Evolutionary conservation across 1,139 yeast genomes (phyloP), one percentile per base, ranked within the genome.

Genomic region (Hansenula anomala): DNA sequence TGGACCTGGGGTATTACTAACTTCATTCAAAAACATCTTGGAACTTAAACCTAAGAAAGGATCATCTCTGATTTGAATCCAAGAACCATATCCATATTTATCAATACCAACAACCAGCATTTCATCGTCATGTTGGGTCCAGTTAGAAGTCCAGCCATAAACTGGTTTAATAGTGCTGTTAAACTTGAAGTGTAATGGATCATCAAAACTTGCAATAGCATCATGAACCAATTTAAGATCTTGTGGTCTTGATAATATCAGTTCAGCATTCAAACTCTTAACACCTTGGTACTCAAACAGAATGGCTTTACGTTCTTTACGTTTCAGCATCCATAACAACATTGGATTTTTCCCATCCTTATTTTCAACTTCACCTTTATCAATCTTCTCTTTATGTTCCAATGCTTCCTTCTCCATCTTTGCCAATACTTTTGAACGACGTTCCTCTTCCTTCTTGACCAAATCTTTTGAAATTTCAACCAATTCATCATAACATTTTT

Each of bases 31-130:
- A 56, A 78, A 90, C 47, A 90, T 64, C 64, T 87, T 90, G 52
- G 88, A 88, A 46, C 89, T 87, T 48, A 94, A 70, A 13, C 92
- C 94, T 44, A 94, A 71, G 41, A 87, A 74, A 1, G 98, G 97
- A 63, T 94, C 98, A 63, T 92, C 98, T 57, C 98, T 71, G 34
- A 94, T 90, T 58, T 86, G 90, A 8, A 75, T 62, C 98, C 98
- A 94, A 1, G 96, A 83, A 17, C 98, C 98, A 57, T 88, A 92
- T 0, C 99, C 99, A 61, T 90, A 88, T 60, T 88, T 89, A 57
- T 78, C 75, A 25, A 92, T 85, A 47, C 99, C 99, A 31, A 85
- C 78, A 46, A 94, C 62, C 39, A 94, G 69, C 79, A 81, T 84
- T 33, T 89, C 84, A 60, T 94, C 99, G 57, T 94, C 96, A 30